phyloP scores from a whole-genome alignment of 1,284 basidiomycete genomes.

The Melampsora occidentalis region DNA sequence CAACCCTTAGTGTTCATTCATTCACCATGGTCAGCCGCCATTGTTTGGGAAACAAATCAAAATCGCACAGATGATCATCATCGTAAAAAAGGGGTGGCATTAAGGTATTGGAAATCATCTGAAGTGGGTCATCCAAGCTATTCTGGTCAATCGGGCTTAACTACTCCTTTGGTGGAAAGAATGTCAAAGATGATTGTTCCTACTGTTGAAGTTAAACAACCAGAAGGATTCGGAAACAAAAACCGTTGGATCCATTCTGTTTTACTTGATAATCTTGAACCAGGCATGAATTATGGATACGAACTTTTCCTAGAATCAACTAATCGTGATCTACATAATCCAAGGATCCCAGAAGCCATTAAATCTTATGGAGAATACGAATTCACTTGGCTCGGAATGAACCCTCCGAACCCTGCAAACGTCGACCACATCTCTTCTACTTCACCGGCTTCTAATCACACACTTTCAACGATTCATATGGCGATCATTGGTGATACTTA shows the following conservation, averaged over 20 bases:
- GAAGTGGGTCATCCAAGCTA: neutral
- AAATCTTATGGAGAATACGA: slow-evolving; percentile 27
- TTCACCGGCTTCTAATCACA: slow-evolving; percentile 17
- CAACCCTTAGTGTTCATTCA: slow-evolving; percentile 48
- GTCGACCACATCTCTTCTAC: slow-evolving; percentile 19
- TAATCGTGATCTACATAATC: neutral
- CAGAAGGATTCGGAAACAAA: slow-evolving; percentile 16
- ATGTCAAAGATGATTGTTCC: slow-evolving; percentile 3
- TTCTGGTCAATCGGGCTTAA: slow-evolving; percentile 5
- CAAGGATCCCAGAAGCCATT: slow-evolving; percentile 5
- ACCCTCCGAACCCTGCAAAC: slow-evolving; percentile 43
- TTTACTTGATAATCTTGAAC: slow-evolving; percentile 27
- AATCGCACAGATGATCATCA: slow-evolving; percentile 21
- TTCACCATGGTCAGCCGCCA: slow-evolving; percentile 42
- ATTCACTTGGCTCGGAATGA: slow-evolving; percentile 42
- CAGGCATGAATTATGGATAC: slow-evolving; percentile 45
- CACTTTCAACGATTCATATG: slow-evolving; percentile 45
- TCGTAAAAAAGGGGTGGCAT: slow-evolving; percentile 23
- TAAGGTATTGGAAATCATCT: slow-evolving; percentile 38
- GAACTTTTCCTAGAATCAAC: slow-evolving; percentile 37
- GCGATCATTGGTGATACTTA: slow-evolving; percentile 49
- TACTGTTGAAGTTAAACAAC: slow-evolving; percentile 25
- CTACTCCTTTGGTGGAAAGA: slow-evolving; percentile 2
- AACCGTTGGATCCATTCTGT: slow-evolving; percentile 46
- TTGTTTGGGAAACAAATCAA: slow-evolving; percentile 49